A percentile compares a stretch with the other conserved stretches of the same genome.
Conservation (phyloP, 768 basidiomycete species). For the Auriculariales sp. region DNA sequence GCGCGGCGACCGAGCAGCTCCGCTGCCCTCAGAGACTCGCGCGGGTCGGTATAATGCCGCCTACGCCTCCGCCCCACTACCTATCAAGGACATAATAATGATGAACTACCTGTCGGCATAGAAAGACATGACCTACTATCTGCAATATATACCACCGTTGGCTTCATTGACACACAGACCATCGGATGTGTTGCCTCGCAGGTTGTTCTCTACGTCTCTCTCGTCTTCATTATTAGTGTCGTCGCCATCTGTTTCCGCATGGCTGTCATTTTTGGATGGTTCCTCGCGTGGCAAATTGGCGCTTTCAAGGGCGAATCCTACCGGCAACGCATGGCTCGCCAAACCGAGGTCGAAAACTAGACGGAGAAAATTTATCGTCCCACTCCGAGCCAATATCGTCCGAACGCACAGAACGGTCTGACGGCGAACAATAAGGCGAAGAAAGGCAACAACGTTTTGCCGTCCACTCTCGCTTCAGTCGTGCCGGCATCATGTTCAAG, state of each 20-base stretch:
- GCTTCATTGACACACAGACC: constrained; percentile 85
- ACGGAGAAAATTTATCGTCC: constrained; percentile 88
- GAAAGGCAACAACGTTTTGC: constrained; percentile 25
- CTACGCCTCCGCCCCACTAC: too few species aligned
- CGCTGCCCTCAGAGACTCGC: too few species aligned
- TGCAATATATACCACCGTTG: constrained; percentile 79
- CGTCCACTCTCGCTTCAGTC: constrained; percentile 42
- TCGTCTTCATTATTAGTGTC: constrained; percentile 95
- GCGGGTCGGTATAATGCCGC: too few species aligned
- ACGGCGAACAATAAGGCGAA: constrained; percentile 29
- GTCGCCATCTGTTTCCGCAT: constrained; percentile 89
- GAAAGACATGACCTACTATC: constrained; percentile 55
- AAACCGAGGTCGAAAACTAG: constrained; percentile 91
- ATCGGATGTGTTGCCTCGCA: constrained; percentile 94
- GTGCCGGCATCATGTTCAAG: constrained; percentile 50
- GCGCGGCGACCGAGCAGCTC: too few species aligned
- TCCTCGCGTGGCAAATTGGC: constrained; percentile 90
- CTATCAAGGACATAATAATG: constrained; percentile 85
- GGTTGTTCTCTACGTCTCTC: constrained; percentile 87
- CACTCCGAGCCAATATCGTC: constrained; percentile 81
- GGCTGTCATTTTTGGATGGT: constrained; percentile 97
- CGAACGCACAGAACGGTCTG: constrained; percentile 60
- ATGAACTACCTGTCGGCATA: constrained; percentile 58
- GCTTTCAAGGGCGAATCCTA: constrained; percentile 89
- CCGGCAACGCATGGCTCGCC: constrained; percentile 78